Evolutionary conservation across 2,329 filamentous ascomycete species (phyloP), one percentile per base, ranked within the genome.

Genomic region (Cercospora sp.): DNA sequence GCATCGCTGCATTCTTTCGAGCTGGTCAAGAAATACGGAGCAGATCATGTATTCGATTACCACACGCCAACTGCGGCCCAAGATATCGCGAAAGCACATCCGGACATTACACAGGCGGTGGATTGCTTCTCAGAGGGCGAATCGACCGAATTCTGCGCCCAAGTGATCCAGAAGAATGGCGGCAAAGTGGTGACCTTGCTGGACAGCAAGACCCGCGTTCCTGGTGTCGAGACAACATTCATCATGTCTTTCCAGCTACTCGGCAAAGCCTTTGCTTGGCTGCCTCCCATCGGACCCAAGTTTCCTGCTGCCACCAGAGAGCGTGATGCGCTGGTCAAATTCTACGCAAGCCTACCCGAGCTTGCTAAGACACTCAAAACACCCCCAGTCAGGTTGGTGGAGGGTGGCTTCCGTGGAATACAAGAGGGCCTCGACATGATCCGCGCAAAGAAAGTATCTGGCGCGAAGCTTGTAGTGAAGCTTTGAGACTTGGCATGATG

Each of bases 41-140:
- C 53, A n/a, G 53, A 58, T 18, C 23, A 26, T n/a, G 53, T n/a
- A 3, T 40, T 40, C 36, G 36, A 40, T 40, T 40, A 40, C 36
- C 36, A 40, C 36, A 7, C 36, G 16, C 36, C 16, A n/a, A 40
- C 36, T n/a, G 36, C 36, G 16, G 36, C 36, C 16, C 36, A n/a
- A 40, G 36, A 40, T 40, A n/a, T 40, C 16, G 16, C 36, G 6
- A 40, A 40, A 40, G 36, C 36, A 40, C 36, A 40, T 40, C 36
- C 36, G 36, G 36, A 40, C 36, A 40, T 40, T n/a, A 40, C 36
- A 5, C 5, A 16, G 7, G 53, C 53, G 9, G 23, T 58, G 18
- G 53, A 58, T n/a, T 58, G 53, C 53, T 30, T 58, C 53, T 58
- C 53, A 26, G 53, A 58, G 30, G 53, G 53, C 53, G 30, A 26